phyloP scores from a whole-genome alignment of 2,329 filamentous ascomycete genomes.

The Endothia cerciana region DNA sequence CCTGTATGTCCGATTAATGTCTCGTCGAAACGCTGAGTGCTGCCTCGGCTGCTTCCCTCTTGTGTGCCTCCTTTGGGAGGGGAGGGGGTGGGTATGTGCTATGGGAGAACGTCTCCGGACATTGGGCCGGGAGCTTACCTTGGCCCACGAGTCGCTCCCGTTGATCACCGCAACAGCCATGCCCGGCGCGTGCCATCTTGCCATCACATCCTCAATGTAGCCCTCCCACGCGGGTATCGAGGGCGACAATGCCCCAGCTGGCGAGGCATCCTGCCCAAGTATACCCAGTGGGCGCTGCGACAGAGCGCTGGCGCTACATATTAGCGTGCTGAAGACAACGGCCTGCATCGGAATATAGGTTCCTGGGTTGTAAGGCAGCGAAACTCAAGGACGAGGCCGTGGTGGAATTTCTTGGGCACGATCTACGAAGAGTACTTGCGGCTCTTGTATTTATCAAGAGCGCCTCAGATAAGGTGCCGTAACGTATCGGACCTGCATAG shows the following conservation, averaged over 20 bases:
- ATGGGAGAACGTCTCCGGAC: not conserved
- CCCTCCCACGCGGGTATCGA: conserved; percentile 9
- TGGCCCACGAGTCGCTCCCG: conserved; percentile 44
- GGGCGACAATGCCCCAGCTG: not conserved
- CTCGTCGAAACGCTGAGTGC: not conserved
- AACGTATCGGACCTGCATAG: not conserved
- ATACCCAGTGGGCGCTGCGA: conserved; percentile 8
- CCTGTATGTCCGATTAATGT: conserved; percentile 37
- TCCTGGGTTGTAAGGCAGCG: too few species aligned
- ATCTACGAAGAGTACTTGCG: not conserved
- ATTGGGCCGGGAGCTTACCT: conserved; percentile 37
- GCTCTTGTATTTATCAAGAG: not conserved
- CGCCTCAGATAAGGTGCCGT: not conserved
- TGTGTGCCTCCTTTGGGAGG: too few species aligned
- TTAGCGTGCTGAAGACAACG: not conserved
- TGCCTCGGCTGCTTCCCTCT: not conserved
- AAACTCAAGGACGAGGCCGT: not conserved
- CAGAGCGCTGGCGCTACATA: not conserved
- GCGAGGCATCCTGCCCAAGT: not conserved
- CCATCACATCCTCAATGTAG: conserved; percentile 37
- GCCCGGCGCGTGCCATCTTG: conserved; percentile 52
- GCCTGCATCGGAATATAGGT: not conserved
- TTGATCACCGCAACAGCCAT: conserved; percentile 54
- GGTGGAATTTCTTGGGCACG: not conserved
- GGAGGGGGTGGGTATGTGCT: too few species aligned